Evolutionary conservation across 345 rosid genomes (phyloP).

Genomic region (Acer yangbiense): DNA sequence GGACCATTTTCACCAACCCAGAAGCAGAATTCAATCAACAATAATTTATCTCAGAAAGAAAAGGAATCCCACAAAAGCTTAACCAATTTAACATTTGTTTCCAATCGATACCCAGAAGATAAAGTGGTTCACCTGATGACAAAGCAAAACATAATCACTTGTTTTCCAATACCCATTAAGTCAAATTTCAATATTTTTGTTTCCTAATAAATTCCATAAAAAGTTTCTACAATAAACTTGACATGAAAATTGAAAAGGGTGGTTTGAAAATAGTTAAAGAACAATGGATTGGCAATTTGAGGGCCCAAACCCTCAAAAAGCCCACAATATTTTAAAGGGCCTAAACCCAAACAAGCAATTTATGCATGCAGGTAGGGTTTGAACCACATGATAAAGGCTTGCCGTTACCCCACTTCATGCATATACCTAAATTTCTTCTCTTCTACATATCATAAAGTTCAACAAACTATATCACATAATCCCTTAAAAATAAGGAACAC

Average conservation of each 20-base stretch:
- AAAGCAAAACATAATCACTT: background rate
- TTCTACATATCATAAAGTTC: background rate
- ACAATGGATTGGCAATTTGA: background rate
- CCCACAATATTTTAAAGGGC: too few species aligned
- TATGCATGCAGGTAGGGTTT: too few species aligned
- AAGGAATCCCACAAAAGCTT: constrained; percentile 3
- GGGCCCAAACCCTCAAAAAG: too few species aligned
- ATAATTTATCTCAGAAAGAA: background rate
- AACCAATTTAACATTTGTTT: background rate
- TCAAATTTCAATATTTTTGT: background rate
- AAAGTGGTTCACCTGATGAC: constrained; percentile 5
- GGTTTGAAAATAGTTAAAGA: background rate
- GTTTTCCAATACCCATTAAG: background rate
- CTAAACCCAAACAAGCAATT: too few species aligned
- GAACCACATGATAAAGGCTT: background rate
- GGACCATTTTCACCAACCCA: constrained; percentile 31
- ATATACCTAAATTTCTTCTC: background rate
- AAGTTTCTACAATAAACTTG: background rate
- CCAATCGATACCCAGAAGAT: background rate
- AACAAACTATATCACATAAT: background rate
- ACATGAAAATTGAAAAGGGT: background rate
- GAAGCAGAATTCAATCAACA: constrained; percentile 2
- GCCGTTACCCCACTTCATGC: background rate
- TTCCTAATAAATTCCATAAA: background rate
- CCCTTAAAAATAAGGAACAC: too few species aligned